Percentiles rank a stretch among this genome's conserved stretches.
Conservation (phyloP, 805 yeast species). For the Candida sithepensis region DNA sequence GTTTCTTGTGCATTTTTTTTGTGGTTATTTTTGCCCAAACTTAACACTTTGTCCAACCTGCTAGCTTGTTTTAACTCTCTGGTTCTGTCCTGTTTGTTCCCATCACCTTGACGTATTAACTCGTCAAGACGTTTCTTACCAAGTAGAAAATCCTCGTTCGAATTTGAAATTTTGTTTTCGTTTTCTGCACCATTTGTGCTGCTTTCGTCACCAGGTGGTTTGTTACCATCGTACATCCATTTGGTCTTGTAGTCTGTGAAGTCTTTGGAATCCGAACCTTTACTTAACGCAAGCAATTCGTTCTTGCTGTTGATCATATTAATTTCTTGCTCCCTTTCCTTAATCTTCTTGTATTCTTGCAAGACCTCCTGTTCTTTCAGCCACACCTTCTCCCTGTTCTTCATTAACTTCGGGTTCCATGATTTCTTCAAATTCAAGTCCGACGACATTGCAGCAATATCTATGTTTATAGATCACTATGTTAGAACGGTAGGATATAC, state of each 20-base stretch:
- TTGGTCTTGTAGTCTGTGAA: constrained; percentile 47
- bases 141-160: constrained; percentile 20
- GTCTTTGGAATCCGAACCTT: constrained; percentile 41
- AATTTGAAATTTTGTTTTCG: constrained; percentile 38
- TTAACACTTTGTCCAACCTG: constrained; percentile 22
- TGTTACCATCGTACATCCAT: constrained; percentile 76
- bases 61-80: background rate
- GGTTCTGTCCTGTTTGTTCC: background rate
- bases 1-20: background rate
- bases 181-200: constrained; percentile 27
- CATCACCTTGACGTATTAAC: background rate
- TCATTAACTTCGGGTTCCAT: constrained; percentile 90
- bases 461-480: background rate
- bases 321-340: constrained; percentile 62
- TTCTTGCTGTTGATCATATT: constrained; percentile 56
- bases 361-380: constrained; percentile 72
- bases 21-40: constrained; percentile 11
- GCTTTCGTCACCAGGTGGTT: constrained; percentile 20
- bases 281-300: constrained; percentile 38
- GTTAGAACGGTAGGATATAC: too few species aligned
- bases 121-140: constrained; percentile 3
- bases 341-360: constrained; percentile 62
- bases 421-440: constrained; percentile 90
- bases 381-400: constrained; percentile 85
- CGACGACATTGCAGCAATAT: constrained; percentile 42